Percentiles rank a stretch among this genome's conserved stretches.
Evolutionary conservation across 352 stramenopile genomes (phyloP).

Genomic region (Saprolegnia diclina): DNA sequence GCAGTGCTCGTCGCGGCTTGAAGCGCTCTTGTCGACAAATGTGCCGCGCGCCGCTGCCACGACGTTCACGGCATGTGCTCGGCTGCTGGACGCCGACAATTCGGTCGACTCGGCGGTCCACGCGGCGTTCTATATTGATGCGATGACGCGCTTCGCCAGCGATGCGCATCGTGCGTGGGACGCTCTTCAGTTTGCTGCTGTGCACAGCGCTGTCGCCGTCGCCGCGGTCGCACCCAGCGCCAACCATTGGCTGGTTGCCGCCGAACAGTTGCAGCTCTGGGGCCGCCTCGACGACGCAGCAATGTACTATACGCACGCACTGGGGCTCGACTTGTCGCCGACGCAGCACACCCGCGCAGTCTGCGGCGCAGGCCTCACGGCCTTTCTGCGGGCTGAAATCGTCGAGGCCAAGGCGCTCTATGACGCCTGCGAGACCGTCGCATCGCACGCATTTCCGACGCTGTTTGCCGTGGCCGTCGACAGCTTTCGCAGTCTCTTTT

Average conservation of each 20-base stretch:
- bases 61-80: slow-evolving; percentile 30
- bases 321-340: neutral
- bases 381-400: slow-evolving; percentile 5
- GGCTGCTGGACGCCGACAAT: neutral
- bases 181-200: neutral
- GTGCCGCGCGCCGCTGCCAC: slow-evolving; percentile 32
- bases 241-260: neutral
- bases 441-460: neutral
- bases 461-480: neutral
- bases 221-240: neutral
- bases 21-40: slow-evolving; percentile 38
- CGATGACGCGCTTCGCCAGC: neutral
- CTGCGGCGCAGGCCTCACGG: slow-evolving; percentile 6
- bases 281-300: neutral
- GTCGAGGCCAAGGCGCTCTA: neutral
- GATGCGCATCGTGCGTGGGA: neutral
- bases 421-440: neutral
- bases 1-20: slow-evolving; percentile 36
- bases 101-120: too few species aligned
- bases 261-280: neutral
- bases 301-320: neutral
- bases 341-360: neutral
- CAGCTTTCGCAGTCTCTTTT: slow-evolving; percentile 18
- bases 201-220: neutral
- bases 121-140: neutral